Conservation (phyloP, 257 asterid genomes). For the Handroanthus guayacan region DNA sequence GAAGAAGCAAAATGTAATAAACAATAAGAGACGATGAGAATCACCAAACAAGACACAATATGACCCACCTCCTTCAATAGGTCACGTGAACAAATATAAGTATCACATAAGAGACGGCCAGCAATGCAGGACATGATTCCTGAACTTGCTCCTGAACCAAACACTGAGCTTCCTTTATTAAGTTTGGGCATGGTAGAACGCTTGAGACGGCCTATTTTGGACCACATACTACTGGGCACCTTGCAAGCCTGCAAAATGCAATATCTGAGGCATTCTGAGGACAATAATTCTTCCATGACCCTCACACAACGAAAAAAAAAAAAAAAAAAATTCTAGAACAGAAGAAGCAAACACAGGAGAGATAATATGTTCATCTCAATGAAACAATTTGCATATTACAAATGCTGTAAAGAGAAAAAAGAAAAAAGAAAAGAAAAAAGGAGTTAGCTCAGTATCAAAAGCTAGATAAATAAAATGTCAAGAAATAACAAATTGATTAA, state of each 20-base stretch:
- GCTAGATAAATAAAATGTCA: background rate
- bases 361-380: slow-evolving; percentile 1
- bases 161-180: slow-evolving; percentile 72
- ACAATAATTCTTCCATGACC: slow-evolving; percentile 26
- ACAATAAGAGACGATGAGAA: slow-evolving; percentile 34
- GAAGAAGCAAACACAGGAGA: slow-evolving; percentile 15
- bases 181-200: slow-evolving; percentile 94
- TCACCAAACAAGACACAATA: slow-evolving; percentile 25
- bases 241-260: slow-evolving; percentile 68
- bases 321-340: slow-evolving; percentile 11
- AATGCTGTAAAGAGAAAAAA: background rate
- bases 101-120: slow-evolving; percentile 97
- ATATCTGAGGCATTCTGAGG: slow-evolving; percentile 37
- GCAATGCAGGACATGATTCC: slow-evolving; percentile 94
- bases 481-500: background rate
- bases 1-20: slow-evolving; percentile 36
- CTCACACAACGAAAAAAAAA: too few relatives aligned
- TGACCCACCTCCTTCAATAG: slow-evolving; percentile 83
- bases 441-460: slow-evolving; percentile 10
- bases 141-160: slow-evolving; percentile 92
- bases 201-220: slow-evolving; percentile 93
- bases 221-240: slow-evolving; percentile 86
- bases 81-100: slow-evolving; percentile 85
- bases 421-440: background rate
- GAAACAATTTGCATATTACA: slow-evolving; percentile 12